These are phyloP conservation scores for Phytophthora crassamura DNA, from an alignment of 352 stramenopile genomes.

Conservation along the genomic window DNA sequence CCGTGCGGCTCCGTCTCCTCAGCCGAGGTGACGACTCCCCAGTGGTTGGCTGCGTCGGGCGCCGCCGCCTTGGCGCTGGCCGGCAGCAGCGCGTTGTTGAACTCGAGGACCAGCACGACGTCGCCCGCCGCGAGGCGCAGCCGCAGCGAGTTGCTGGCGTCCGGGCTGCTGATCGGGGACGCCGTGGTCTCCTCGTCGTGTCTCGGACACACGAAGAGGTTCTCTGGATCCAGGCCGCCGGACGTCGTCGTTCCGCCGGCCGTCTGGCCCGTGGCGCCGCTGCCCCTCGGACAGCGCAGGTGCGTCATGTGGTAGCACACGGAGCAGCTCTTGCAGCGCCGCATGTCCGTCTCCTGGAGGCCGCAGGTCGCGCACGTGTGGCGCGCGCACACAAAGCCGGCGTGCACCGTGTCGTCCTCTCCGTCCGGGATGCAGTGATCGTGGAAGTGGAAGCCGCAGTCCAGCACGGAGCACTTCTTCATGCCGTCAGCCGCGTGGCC, in stretches of 20 bases:
- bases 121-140: constrained; percentile 52
- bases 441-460: constrained; percentile 77
- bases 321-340: constrained; percentile 57
- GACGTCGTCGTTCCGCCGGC: neutral
- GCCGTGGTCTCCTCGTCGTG: constrained; percentile 35
- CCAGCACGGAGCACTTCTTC: constrained; percentile 49
- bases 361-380: constrained; percentile 65
- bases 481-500: constrained; percentile 64
- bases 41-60: constrained; percentile 57
- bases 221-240: constrained; percentile 31
- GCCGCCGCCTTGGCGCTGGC: constrained; percentile 40
- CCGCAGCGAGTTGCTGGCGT: constrained; percentile 45
- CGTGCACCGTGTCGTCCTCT: constrained; percentile 16
- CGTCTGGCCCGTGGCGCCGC: constrained; percentile 9
- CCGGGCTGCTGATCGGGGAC: constrained; percentile 16
- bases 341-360: constrained; percentile 56
- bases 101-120: constrained; percentile 74
- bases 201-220: constrained; percentile 55
- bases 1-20: constrained; percentile 54
- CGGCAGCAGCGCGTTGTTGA: constrained; percentile 64
- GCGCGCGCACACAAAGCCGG: constrained; percentile 59
- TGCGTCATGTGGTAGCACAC: constrained; percentile 62
- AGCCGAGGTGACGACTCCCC: constrained; percentile 56
- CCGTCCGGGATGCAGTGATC: constrained; percentile 36
- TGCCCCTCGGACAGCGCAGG: constrained; percentile 45